Conservation (phyloP, 257 asterid species). For the Leptodermis oblonga region DNA sequence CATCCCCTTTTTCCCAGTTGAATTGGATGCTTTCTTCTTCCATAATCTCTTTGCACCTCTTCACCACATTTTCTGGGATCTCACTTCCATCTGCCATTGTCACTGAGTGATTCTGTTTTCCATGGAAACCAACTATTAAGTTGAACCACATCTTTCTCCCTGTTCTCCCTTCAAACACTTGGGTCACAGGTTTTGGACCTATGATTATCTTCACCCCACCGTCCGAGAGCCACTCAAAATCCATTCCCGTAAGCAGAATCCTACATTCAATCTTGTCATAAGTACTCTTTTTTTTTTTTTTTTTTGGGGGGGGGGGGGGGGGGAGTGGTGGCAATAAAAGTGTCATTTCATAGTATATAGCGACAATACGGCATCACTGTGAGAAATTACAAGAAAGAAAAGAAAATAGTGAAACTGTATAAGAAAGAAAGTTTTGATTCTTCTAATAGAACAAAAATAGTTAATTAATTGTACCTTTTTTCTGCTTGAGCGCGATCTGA, state of each 20-base stretch:
- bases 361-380: no score
- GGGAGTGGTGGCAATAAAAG: no score
- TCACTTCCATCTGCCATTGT: slow-evolving; percentile 69
- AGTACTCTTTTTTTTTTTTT: no score
- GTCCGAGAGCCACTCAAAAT: slow-evolving; percentile 65
- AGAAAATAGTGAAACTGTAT: background rate
- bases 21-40: slow-evolving; percentile 89
- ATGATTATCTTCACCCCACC: slow-evolving; percentile 52
- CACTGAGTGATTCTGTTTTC: slow-evolving; percentile 69
- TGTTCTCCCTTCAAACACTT: slow-evolving; percentile 67
- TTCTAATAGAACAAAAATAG: no score
- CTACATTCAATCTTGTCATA: slow-evolving; percentile 31
- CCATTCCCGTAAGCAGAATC: slow-evolving; percentile 65
- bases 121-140: slow-evolving; percentile 67
- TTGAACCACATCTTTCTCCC: slow-evolving; percentile 86
- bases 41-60: slow-evolving; percentile 69
- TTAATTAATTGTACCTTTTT: slow-evolving; percentile 37
- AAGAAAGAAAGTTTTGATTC: no score
- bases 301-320: no score
- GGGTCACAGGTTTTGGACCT: slow-evolving; percentile 58
- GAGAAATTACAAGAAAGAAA: background rate
- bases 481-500: slow-evolving; percentile 67
- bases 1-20: slow-evolving; percentile 81
- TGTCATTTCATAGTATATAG: no score
- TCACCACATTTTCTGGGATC: slow-evolving; percentile 46